Percentiles rank a stretch among this genome's conserved stretches.
These are phyloP conservation scores for Naganishia cerealis DNA, from an alignment of 1,284 basidiomycete species.

Conservation along the genomic window DNA sequence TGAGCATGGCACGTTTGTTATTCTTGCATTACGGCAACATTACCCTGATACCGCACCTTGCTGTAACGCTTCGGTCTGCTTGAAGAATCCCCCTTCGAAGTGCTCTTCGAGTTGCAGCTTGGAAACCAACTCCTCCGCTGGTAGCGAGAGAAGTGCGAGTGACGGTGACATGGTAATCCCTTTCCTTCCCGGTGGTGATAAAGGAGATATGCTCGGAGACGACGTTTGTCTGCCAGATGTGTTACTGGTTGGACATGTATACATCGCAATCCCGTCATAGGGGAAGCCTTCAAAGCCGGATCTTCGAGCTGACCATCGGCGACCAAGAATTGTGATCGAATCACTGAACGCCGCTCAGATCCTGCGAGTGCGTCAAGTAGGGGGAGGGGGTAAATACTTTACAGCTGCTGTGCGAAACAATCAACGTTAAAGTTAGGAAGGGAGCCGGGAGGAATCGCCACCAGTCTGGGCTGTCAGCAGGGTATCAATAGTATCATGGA, in stretches of 20 bases:
- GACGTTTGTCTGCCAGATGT: background rate
- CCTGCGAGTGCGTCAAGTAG: too few relatives aligned
- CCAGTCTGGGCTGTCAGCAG: too few relatives aligned
- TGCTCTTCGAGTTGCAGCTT: conserved; percentile 42
- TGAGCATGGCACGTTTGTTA: background rate
- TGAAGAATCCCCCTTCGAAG: conserved; percentile 48
- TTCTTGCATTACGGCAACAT: background rate
- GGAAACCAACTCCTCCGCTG: conserved; percentile 36
- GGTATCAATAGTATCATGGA: too few relatives aligned
- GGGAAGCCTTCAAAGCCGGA: background rate
- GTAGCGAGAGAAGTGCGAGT: conserved; percentile 8
- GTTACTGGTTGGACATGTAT: too few relatives aligned
- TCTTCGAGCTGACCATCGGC: background rate
- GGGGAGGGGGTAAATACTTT: too few relatives aligned
- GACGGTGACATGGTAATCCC: conserved; percentile 31
- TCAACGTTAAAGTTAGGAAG: too few relatives aligned
- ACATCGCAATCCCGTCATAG: too few relatives aligned
- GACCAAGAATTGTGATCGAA: background rate
- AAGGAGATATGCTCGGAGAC: background rate
- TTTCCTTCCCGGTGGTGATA: background rate
- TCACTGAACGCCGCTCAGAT: background rate
- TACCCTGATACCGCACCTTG: background rate
- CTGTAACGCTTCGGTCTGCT: conserved; percentile 38
- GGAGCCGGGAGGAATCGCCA: too few relatives aligned
- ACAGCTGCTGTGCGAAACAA: too few relatives aligned